Conservation (phyloP, 192 early-diverging fungal genomes). For the Backusella parvicylindrica region DNA sequence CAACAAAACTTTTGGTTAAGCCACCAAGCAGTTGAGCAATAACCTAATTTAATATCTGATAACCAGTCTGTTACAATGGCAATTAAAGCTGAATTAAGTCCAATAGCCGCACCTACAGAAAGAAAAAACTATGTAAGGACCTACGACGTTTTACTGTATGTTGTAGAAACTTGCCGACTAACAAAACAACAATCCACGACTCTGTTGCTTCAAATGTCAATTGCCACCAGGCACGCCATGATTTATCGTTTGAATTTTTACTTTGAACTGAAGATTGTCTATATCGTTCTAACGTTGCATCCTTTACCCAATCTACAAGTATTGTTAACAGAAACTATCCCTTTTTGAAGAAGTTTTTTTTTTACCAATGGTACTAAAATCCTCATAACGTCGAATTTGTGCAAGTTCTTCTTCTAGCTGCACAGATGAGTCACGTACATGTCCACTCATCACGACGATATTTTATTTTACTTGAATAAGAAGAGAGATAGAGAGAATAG, state of each 20-base stretch:
- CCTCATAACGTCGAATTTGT: constrained; percentile 55
- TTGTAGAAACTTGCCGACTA: constrained; percentile 65
- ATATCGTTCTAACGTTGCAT: constrained; percentile 58
- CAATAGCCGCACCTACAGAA: constrained; percentile 58
- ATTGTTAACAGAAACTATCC: background rate
- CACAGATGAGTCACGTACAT: constrained; percentile 13
- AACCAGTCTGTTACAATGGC: constrained; percentile 91
- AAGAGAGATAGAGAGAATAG: background rate
- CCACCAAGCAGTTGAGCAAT: constrained; percentile 84
- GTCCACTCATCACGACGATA: background rate
- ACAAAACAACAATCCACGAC: constrained; percentile 80
- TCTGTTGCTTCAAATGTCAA: constrained; percentile 69
- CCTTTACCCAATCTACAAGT: constrained; percentile 61
- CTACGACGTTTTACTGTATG: too few relatives aligned
- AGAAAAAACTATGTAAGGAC: too few relatives aligned
- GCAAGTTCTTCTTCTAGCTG: constrained; percentile 43
- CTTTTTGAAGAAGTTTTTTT: background rate
- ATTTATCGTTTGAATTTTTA: constrained; percentile 33
- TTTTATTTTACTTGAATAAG: background rate
- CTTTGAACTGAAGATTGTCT: constrained; percentile 40
- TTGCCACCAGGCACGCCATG: constrained; percentile 49
- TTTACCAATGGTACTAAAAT: constrained; percentile 65
- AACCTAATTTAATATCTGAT: constrained; percentile 82
- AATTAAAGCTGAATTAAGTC: constrained; percentile 83
- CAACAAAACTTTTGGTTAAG: constrained; percentile 93